These are phyloP conservation scores for Quercus alba DNA, from an alignment of 306 rosid genomes.

Conservation along the genomic window DNA sequence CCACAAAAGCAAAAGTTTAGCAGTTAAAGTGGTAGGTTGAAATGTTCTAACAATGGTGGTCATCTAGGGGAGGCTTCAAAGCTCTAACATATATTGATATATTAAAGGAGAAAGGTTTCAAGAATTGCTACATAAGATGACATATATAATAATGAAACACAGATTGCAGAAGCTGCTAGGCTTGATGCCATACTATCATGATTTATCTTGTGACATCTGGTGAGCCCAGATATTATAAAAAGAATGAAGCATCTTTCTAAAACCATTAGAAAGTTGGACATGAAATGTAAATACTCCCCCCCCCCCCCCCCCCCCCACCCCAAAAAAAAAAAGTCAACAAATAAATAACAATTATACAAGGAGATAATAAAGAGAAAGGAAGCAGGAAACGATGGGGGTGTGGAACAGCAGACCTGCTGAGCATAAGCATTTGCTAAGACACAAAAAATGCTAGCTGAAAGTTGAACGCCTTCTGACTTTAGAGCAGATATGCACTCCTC, in stretches of 20 bases:
- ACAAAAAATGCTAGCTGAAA: constrained; percentile 54
- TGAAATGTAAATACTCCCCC: background rate
- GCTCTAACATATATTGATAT: background rate
- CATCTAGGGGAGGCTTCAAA: background rate
- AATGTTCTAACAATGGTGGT: background rate
- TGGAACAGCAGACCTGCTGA: constrained; percentile 51
- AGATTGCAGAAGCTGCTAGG: background rate
- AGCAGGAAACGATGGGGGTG: background rate
- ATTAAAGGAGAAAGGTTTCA: background rate
- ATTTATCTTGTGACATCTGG: background rate
- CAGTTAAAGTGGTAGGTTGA: background rate
- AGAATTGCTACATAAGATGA: background rate
- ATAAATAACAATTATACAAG: background rate
- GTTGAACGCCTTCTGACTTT: constrained; percentile 54
- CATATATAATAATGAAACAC: background rate
- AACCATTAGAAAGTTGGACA: background rate
- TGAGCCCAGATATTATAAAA: background rate
- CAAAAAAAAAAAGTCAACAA: background rate
- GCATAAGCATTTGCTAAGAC: constrained; percentile 77
- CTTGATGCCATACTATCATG: background rate
- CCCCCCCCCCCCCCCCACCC: background rate
- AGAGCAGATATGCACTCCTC: constrained; percentile 58
- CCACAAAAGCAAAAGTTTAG: background rate
- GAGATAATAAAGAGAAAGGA: background rate
- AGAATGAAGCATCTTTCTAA: background rate